Conservation (phyloP, 2,329 filamentous ascomycete species). For the Colletotrichum liriopes region DNA sequence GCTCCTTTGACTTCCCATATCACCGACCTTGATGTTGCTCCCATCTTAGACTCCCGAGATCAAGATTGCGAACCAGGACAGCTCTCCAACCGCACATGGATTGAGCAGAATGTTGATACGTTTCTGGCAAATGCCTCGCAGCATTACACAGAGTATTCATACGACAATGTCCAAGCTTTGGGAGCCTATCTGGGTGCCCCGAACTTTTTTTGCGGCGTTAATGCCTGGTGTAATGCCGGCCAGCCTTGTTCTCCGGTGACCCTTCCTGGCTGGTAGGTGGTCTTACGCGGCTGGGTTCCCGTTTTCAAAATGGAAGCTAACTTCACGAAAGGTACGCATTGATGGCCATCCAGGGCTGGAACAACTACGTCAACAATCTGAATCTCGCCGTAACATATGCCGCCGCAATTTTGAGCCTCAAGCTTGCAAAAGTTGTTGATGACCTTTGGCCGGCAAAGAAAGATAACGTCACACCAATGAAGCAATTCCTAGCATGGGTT, state of each 20-base stretch:
- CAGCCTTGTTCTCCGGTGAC: slow-evolving; percentile 42
- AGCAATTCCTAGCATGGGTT: slow-evolving; percentile 1
- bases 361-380: slow-evolving; percentile 42
- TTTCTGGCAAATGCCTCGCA: slow-evolving; percentile 7
- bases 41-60: neutral
- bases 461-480: slow-evolving; percentile 10
- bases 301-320: neutral
- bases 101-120: neutral
- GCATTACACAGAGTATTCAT: slow-evolving; percentile 7
- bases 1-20: neutral
- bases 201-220: slow-evolving; percentile 42
- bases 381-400: slow-evolving; percentile 11
- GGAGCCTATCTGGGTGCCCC: slow-evolving; percentile 36
- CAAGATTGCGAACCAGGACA: neutral
- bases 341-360: slow-evolving; percentile 38
- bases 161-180: slow-evolving; percentile 39
- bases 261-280: slow-evolving; percentile 34
- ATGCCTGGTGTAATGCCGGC: slow-evolving; percentile 39
- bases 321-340: slow-evolving; percentile 25
- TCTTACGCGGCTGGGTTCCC: neutral
- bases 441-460: slow-evolving; percentile 17
- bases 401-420: slow-evolving; percentile 4
- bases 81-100: slow-evolving; percentile 21
- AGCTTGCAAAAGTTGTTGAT: neutral
- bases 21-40: neutral